Conservation (phyloP, 495 filamentous ascomycete genomes). For the Lichina pygmaea region DNA sequence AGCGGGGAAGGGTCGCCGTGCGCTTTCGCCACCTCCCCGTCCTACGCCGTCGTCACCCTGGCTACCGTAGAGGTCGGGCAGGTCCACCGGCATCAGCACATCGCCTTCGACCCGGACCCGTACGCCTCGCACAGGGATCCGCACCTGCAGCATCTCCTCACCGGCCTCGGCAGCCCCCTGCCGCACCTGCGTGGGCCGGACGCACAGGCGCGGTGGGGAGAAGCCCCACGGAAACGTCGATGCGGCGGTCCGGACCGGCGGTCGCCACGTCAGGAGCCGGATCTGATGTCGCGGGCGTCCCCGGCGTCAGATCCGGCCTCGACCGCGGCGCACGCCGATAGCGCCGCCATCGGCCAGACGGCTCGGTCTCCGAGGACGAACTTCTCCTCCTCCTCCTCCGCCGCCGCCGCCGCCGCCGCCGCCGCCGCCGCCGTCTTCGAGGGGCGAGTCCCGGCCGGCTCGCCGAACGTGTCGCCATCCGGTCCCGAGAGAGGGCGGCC, state of each 20-base stretch:
- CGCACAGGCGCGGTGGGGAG: background rate
- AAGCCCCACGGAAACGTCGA: background rate
- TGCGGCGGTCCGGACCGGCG: background rate
- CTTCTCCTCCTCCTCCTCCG: no score
- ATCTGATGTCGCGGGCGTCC: conserved; percentile 31
- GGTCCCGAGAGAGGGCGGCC: background rate
- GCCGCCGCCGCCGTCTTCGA: background rate
- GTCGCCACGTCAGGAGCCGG: conserved; percentile 15
- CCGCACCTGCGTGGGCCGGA: background rate
- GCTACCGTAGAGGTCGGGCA: no score
- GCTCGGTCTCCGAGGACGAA: conserved; percentile 3
- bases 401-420: background rate
- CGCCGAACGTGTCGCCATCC: background rate
- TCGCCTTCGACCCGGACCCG: no score
- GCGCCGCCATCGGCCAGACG: conserved; percentile 8
- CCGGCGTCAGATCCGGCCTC: conserved; percentile 21
- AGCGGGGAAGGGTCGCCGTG: no score
- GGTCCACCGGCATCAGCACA: no score
- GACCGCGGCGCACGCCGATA: conserved; percentile 8
- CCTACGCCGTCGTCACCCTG: no score
- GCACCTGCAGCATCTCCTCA: background rate
- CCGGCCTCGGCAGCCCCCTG: background rate
- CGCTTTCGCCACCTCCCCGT: no score
- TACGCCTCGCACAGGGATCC: no score
- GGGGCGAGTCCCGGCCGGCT: background rate